Conservation (phyloP, 164 flowering plant genomes). For the Annona cherimola region DNA sequence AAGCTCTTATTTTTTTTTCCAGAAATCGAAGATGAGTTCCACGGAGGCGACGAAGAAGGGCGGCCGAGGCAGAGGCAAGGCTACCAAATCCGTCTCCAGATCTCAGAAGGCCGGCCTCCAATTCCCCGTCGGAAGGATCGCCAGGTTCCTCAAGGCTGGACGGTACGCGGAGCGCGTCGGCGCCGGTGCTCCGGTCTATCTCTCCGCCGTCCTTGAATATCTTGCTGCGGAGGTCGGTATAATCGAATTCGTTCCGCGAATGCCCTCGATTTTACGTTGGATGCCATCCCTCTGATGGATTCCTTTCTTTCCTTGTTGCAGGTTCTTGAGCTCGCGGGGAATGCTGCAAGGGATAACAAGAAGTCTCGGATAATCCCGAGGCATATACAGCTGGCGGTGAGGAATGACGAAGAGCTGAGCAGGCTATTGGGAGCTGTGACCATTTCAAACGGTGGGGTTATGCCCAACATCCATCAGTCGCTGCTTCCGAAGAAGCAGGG, state of each 20-base stretch:
- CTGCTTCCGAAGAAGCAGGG: conserved; percentile 52
- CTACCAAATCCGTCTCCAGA: conserved; percentile 46
- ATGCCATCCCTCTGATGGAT: not conserved
- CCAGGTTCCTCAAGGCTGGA: conserved; percentile 60
- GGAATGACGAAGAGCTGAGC: conserved; percentile 65
- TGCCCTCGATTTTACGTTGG: not conserved
- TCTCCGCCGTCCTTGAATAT: conserved; percentile 61
- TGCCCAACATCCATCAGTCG: conserved; percentile 55
- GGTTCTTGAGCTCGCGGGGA: conserved; percentile 70
- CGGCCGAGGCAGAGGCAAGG: conserved; percentile 52
- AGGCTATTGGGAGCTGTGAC: conserved; percentile 59
- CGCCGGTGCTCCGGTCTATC: conserved; percentile 60
- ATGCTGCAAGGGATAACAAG: conserved; percentile 70
- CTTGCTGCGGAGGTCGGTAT: conserved; percentile 51
- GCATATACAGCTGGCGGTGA: conserved; percentile 69
- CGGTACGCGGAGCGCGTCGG: conserved; percentile 61
- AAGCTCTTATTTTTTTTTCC: not conserved
- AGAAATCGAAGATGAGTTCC: conserved; percentile 23
- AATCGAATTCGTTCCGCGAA: not conserved
- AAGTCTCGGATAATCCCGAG: conserved; percentile 64
- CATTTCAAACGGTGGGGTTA: conserved; percentile 58
- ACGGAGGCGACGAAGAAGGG: conserved; percentile 30
- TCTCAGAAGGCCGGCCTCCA: conserved; percentile 60
- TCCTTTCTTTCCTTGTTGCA: conserved; percentile 4
- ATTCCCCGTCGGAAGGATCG: conserved; percentile 68